A percentile compares a stretch with the other conserved stretches of the same genome.
These are phyloP conservation scores for Blumeria graminis DNA, from an alignment of 2,329 filamentous ascomycete species.

Conservation along the genomic window DNA sequence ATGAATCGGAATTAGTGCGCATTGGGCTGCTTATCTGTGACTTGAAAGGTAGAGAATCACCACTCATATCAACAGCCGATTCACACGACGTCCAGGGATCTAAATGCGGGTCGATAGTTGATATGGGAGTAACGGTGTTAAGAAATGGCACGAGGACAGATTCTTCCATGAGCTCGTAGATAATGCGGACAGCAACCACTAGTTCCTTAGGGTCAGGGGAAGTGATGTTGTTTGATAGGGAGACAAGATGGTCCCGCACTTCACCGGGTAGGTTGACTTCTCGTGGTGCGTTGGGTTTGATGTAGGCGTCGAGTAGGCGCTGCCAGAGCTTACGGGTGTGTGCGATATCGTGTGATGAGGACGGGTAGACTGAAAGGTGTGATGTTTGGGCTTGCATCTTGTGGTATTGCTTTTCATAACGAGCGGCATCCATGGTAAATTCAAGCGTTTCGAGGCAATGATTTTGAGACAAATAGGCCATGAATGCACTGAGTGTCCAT, in stretches of 20 bases:
- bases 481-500: slow-evolving; percentile 81
- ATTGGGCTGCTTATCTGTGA: not conserved
- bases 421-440: slow-evolving; percentile 82
- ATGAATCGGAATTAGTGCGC: not conserved
- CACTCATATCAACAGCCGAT: slow-evolving; percentile 10
- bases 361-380: slow-evolving; percentile 16
- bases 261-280: slow-evolving; percentile 78
- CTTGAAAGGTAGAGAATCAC: not conserved
- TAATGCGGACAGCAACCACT: slow-evolving; percentile 62
- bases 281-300: slow-evolving; percentile 57
- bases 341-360: slow-evolving; percentile 13
- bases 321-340: slow-evolving; percentile 67
- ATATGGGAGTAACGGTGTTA: slow-evolving; percentile 22
- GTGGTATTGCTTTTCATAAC: slow-evolving; percentile 37
- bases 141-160: slow-evolving; percentile 83
- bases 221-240: slow-evolving; percentile 30
- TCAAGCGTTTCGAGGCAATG: slow-evolving; percentile 92
- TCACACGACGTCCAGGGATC: slow-evolving; percentile 14
- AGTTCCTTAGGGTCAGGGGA: slow-evolving; percentile 55
- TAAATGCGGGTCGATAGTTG: slow-evolving; percentile 6
- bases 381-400: slow-evolving; percentile 19
- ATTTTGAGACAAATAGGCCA: slow-evolving; percentile 89
- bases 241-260: slow-evolving; percentile 60
- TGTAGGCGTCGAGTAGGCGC: slow-evolving; percentile 73
- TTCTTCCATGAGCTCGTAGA: slow-evolving; percentile 94